Evolutionary conservation across 2,329 filamentous ascomycete species (phyloP).

Genomic region (Sporothrix pseudoabietina): DNA sequence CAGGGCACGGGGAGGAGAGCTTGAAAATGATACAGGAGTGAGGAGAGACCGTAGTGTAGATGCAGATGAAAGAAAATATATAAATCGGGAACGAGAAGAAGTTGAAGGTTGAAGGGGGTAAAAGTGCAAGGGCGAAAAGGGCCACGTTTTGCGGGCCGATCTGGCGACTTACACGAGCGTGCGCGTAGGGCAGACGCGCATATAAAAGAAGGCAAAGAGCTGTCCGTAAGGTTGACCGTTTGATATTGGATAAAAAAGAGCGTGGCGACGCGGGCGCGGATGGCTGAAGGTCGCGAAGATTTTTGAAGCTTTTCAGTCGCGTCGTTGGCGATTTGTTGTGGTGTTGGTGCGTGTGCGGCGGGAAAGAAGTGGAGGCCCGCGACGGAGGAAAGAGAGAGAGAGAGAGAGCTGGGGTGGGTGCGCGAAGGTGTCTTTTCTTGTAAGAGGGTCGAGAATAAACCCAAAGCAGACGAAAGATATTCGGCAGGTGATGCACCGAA

Average conservation of each 20-base stretch:
- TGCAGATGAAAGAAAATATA: neutral
- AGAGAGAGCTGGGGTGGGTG: neutral
- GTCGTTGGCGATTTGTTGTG: conserved; percentile 26
- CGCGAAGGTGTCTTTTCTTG: neutral
- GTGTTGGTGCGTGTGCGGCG: conserved; percentile 22
- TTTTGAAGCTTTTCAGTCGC: conserved; percentile 20
- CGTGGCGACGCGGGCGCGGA: conserved; percentile 16
- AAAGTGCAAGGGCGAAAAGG: neutral
- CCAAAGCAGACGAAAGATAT: neutral
- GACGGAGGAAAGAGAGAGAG: neutral
- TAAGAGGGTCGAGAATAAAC: neutral
- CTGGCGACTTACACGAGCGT: conserved; percentile 29
- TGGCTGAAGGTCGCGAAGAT: neutral
- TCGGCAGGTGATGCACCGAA: neutral
- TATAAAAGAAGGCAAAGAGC: conserved; percentile 3
- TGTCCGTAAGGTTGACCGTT: neutral
- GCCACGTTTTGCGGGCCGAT: conserved; percentile 1
- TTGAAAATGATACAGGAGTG: neutral
- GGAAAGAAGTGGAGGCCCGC: conserved; percentile 29
- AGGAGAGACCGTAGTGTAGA: neutral
- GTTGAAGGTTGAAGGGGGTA: neutral
- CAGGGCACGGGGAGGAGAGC: neutral
- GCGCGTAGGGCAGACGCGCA: conserved; percentile 24
- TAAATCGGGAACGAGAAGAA: neutral
- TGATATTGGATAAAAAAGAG: conserved; percentile 2